Conservation (phyloP, 2,329 filamentous ascomycete species). For the Fusarium anthophilum region DNA sequence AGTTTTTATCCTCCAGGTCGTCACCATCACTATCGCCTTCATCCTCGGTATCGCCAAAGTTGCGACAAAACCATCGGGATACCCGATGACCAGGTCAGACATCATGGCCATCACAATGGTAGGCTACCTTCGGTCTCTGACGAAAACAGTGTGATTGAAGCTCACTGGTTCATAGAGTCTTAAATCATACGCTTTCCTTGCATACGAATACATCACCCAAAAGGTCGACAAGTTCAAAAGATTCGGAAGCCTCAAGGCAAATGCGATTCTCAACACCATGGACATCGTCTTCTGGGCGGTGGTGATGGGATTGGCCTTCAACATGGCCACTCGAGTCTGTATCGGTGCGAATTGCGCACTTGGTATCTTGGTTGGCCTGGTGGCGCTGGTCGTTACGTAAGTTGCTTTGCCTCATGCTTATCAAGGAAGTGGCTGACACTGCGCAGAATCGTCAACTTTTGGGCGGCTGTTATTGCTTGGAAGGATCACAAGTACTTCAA, state of each 20-base stretch:
- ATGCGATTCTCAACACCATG: constrained; percentile 37
- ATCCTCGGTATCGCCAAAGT: constrained; percentile 21
- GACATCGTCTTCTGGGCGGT: constrained; percentile 43
- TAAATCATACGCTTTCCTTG: constrained; percentile 20
- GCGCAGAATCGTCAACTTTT: not conserved
- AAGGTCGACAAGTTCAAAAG: constrained; percentile 42
- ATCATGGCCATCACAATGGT: constrained; percentile 36
- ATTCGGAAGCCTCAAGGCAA: constrained; percentile 38
- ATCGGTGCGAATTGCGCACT: constrained; percentile 26
- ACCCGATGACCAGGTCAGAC: constrained; percentile 20
- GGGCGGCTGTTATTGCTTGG: constrained; percentile 18
- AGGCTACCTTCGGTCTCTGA: rapidly evolving
- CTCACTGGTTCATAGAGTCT: not conserved
- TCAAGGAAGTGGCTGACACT: not conserved
- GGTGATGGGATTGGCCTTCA: constrained; percentile 37
- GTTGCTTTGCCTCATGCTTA: rapidly evolving
- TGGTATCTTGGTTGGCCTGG: constrained; percentile 18
- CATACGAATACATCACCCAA: constrained; percentile 26
- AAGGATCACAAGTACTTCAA: constrained; percentile 14
- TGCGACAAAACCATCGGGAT: constrained; percentile 18
- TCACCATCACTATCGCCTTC: not conserved
- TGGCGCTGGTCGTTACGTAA: constrained; percentile 10
- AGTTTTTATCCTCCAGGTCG: not conserved
- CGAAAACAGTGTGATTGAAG: rapidly evolving
- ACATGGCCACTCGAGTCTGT: constrained; percentile 15